Base-by-base conservation (phyloP, 2,329 filamentous ascomycete species). In the Trichoderma atroviride region DNA sequence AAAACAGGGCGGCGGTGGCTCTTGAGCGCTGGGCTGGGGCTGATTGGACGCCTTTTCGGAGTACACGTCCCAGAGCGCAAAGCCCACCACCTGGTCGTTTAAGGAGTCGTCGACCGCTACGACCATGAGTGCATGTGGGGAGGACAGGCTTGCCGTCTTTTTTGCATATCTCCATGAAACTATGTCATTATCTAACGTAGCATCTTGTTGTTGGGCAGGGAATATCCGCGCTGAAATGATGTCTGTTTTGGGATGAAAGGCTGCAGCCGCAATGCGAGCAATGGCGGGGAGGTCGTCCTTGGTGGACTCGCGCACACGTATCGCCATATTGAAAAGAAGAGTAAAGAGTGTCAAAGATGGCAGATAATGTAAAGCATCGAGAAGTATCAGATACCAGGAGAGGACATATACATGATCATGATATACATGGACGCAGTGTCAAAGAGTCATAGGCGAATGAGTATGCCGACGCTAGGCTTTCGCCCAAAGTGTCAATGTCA, bases 211-310 rank as follows among this genome's bases (percentile, higher is more conserved):
- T 29, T 57, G 70, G 16, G 16, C 50, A 14, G 73, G 73, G 47
- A 72, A 74, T 22, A 73, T 43, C 27, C 59, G 55, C 14, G 66
- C 69, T 7, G 69, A 52, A 24, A 74, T 73, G 60, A 27, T 60
- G 47, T 74, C 73, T 5, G 56, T 72, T 29, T 61, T 29, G 11
- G 70, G 71, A 62, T 73, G 53, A 67, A 78, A 78, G 11, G 75
- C 74, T 24, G 70, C 72, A 11, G 24, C 37, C 52, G 70, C 73
- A 59, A 78, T 71, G 40, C 67, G 64, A n/a, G 72, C 76, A 53
- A 77, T 73, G n/a, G 69, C 69, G 11, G 69, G 64, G n/a, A 71
- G 63, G 43, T 78, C 76, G 53, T 71, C 72, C 53, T 74, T 70
- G 16, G 68, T 73, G 31, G 76, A 75, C 24, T 61, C 71, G 22